Evolutionary conservation across 306 rosid species (phyloP), one percentile per base, ranked within the genome.

Genomic region (Cucumis melo): DNA sequence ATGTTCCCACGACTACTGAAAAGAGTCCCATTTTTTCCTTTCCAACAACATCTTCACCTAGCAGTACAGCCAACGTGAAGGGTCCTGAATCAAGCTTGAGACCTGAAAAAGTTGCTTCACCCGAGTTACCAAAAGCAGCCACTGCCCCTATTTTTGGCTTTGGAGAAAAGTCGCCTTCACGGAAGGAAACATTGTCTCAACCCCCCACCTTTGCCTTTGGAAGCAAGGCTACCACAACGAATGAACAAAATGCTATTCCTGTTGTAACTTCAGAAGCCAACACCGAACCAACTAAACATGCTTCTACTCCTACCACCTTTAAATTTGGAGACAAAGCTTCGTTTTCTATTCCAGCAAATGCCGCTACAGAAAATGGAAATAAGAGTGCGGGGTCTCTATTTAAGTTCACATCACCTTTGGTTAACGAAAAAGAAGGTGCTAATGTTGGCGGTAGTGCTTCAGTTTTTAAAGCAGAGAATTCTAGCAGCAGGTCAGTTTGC

Each of bases 401-500:
- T 78, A 63, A 81, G 46, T 86, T 81, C 61, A 62, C 86, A 21
- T 53, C 84, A 17, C 71, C 89, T 53, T 58, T 81, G 24, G 80
- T 77, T 51, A 75, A 61, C 38, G 89, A 80, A 77, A 79, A 87
- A 57, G 58, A 64, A 17, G 74, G 70, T 66, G 15, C 56, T 77
- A 83, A 77, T 60, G 71, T 78, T 42, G 86, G 79, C 60, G 86
- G 79, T 57, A 78, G 82, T 78, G 55, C 79, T 83, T 85, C 81
- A 36, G 80, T 77, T 60, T 29, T 86, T 50, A 84, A 80, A 71
- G 78, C 79, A 8, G 93, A 79, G 83, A 83, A 59, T 84, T 83
- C 85, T 34, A 71, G 65, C 91, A 88, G 91, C 91, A 89, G 91
- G 98, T 93, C 55, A 79, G 86, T 81, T 14, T 79, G 48, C 62